These are phyloP conservation scores for Cyberlindnera maclurae DNA, from an alignment of 805 yeast species.

Conservation along the genomic window DNA sequence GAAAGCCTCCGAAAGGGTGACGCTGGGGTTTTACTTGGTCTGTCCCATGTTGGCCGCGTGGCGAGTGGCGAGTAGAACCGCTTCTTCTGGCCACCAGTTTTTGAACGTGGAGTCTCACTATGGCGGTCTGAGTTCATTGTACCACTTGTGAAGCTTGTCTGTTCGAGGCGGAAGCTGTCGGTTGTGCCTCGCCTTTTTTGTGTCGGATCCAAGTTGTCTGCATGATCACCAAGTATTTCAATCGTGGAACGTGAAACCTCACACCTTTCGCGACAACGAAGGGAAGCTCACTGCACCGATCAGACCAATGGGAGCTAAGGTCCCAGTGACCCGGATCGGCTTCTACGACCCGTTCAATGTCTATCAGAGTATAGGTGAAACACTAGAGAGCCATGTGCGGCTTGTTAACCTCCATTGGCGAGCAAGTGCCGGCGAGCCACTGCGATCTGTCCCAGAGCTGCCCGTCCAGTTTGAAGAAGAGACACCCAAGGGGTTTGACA, in stretches of 20 bases:
- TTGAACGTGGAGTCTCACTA: background rate
- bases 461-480: slow-evolving; percentile 53
- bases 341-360: slow-evolving; percentile 73
- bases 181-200: too few species aligned
- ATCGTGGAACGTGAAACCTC: too few species aligned
- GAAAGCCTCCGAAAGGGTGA: slow-evolving; percentile 22
- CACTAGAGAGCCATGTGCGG: slow-evolving; percentile 41
- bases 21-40: slow-evolving; percentile 10
- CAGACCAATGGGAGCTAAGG: background rate
- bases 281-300: background rate
- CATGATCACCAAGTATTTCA: background rate
- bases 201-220: background rate
- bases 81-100: background rate
- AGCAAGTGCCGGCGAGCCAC: slow-evolving; percentile 38
- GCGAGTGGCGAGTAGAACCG: slow-evolving; percentile 14
- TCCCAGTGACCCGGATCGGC: slow-evolving; percentile 31
- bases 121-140: background rate
- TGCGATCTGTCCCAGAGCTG: slow-evolving; percentile 57
- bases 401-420: slow-evolving; percentile 70
- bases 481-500: slow-evolving; percentile 32
- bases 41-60: slow-evolving; percentile 17
- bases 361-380: slow-evolving; percentile 36
- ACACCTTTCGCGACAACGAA: too few species aligned
- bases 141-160: background rate
- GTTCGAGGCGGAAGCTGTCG: background rate